These are phyloP conservation scores for Chlamydomonas schloesseri DNA, from an alignment of 139 green algal genomes.

Conservation along the genomic window DNA sequence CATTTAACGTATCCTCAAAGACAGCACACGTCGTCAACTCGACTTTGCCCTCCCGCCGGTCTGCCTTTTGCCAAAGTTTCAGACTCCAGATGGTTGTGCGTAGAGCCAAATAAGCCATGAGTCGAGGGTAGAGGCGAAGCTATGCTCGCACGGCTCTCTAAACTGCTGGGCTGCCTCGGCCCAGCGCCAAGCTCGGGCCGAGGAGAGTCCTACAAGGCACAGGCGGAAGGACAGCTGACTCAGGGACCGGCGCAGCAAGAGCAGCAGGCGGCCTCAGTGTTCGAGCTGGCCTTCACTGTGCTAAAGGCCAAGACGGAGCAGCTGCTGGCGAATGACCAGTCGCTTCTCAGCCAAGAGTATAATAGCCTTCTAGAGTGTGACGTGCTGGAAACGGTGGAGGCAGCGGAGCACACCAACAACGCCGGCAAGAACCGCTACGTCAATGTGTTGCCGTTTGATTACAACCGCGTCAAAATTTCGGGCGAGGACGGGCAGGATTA, in stretches of 20 bases:
- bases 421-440: constrained; percentile 63
- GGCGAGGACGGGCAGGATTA: constrained; percentile 49
- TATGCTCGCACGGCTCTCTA: not conserved
- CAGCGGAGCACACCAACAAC: constrained; percentile 27
- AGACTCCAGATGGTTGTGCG: too few species aligned
- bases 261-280: not conserved
- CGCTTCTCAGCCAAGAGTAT: constrained; percentile 24
- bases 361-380: constrained; percentile 34
- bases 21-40: too few species aligned
- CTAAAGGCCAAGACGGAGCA: constrained; percentile 39
- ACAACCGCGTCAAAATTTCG: constrained; percentile 49
- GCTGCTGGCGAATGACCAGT: constrained; percentile 31
- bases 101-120: not conserved
- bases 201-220: not conserved
- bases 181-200: not conserved
- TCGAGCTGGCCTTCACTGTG: constrained; percentile 18
- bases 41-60: too few species aligned
- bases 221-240: not conserved
- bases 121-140: not conserved
- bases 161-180: constrained; percentile 13
- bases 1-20: too few species aligned
- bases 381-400: constrained; percentile 23
- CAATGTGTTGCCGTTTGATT: constrained; percentile 72
- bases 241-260: not conserved
- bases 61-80: too few species aligned